Percentiles rank a stretch among this genome's conserved stretches.
These are phyloP conservation scores for Fusarium continuum DNA, from an alignment of 2,329 filamentous ascomycete genomes.

Conservation along the genomic window DNA sequence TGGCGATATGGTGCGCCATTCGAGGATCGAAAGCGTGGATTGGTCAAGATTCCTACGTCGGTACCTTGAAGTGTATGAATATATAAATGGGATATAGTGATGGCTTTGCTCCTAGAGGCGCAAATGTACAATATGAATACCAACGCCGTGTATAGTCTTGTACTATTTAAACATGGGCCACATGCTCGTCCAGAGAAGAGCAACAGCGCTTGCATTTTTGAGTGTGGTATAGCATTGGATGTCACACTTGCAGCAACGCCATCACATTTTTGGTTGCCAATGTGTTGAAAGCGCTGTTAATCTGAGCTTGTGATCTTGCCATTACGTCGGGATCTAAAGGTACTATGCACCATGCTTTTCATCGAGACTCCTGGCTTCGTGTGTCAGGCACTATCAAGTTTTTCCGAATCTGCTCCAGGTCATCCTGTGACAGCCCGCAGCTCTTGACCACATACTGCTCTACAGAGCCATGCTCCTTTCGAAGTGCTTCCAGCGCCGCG, in stretches of 20 bases:
- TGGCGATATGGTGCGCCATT: slow-evolving; percentile 72
- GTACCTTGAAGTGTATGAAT: slow-evolving; percentile 57
- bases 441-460: slow-evolving; percentile 69
- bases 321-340: neutral
- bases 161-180: slow-evolving; percentile 33
- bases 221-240: neutral
- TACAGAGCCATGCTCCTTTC: slow-evolving; percentile 67
- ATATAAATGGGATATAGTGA: slow-evolving; percentile 20
- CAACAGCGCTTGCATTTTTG: slow-evolving; percentile 16
- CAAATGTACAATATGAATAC: slow-evolving; percentile 43
- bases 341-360: neutral
- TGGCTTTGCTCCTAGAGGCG: slow-evolving; percentile 21
- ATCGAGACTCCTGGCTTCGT: neutral
- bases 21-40: slow-evolving; percentile 69
- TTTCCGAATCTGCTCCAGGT: slow-evolving; percentile 61
- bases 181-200: slow-evolving; percentile 9
- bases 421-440: slow-evolving; percentile 65
- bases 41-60: slow-evolving; percentile 73
- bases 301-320: neutral
- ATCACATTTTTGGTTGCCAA: neutral
- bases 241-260: too few species aligned
- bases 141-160: slow-evolving; percentile 36
- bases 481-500: slow-evolving; percentile 62
- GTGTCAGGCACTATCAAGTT: slow-evolving; percentile 57
- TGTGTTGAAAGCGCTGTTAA: neutral